Conservation (phyloP, 2,329 filamentous ascomycete genomes). For the Aspergillus pseudoterreus region DNA sequence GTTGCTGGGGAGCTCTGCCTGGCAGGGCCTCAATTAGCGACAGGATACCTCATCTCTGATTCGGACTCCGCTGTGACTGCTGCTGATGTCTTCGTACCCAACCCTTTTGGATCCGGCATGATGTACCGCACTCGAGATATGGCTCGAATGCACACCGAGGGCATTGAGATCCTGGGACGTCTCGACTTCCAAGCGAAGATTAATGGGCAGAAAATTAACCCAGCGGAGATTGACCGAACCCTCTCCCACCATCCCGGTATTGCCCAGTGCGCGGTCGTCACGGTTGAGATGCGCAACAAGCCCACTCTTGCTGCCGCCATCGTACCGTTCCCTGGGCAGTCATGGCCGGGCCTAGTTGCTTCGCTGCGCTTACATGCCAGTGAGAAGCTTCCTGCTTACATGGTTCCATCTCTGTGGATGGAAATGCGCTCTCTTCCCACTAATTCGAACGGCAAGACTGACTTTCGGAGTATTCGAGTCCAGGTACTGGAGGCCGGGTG, state of each 20-base stretch:
- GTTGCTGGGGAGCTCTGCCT: constrained; percentile 13
- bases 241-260: constrained; percentile 1
- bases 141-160: constrained; percentile 10
- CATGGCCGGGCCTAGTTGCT: background rate
- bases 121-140: constrained; percentile 21
- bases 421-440: background rate
- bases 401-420: background rate
- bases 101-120: constrained; percentile 7
- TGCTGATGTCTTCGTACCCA: constrained; percentile 7
- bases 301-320: constrained; percentile 8
- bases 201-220: constrained; percentile 58
- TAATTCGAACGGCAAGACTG: background rate
- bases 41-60: constrained; percentile 7
- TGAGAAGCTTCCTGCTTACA: background rate
- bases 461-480: background rate
- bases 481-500: background rate
- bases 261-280: background rate
- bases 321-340: background rate
- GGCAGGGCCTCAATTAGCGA: constrained; percentile 10
- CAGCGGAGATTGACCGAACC: constrained; percentile 32
- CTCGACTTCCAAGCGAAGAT: constrained; percentile 62
- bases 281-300: constrained; percentile 2
- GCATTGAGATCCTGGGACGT: constrained; percentile 43
- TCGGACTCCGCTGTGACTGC: constrained; percentile 1
- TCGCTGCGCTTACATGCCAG: constrained; percentile 3